These are phyloP conservation scores for Globisporangium yorkense DNA, from an alignment of 352 stramenopile species.

Conservation along the genomic window DNA sequence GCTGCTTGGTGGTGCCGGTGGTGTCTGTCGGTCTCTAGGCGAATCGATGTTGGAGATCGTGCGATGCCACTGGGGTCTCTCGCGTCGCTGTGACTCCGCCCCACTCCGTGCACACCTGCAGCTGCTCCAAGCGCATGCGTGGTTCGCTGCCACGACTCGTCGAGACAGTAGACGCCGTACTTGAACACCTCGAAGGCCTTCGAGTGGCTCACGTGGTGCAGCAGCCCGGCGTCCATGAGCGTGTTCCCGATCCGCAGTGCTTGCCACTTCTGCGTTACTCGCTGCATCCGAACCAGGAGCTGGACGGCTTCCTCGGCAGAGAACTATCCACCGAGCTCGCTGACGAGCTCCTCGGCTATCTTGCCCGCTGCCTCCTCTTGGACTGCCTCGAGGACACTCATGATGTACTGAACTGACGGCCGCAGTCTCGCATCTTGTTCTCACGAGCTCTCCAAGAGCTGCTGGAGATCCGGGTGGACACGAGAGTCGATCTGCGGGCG, in stretches of 20 bases:
- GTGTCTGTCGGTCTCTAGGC: neutral
- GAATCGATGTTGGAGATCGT: too few species aligned
- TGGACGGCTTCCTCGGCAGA: constrained; percentile 22
- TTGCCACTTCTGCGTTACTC: constrained; percentile 11
- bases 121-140: too few species aligned
- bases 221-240: constrained; percentile 54
- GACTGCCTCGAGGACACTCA: constrained; percentile 39
- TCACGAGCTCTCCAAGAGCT: constrained; percentile 56
- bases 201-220: constrained; percentile 46
- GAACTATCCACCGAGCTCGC: constrained; percentile 29
- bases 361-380: constrained; percentile 50
- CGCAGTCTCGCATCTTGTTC: constrained; percentile 37
- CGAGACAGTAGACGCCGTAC: neutral
- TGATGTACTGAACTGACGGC: constrained; percentile 39
- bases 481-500: constrained; percentile 33
- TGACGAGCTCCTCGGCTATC: constrained; percentile 36
- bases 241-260: constrained; percentile 39
- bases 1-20: neutral
- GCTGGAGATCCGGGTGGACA: constrained; percentile 30
- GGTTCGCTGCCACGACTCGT: neutral
- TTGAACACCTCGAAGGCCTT: constrained; percentile 23
- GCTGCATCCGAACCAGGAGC: constrained; percentile 27
- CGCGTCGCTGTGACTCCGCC: too few species aligned
- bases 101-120: too few species aligned
- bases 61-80: too few species aligned